phyloP scores from a whole-genome alignment of 768 basidiomycete species.

The Leccinum aurantiacum region DNA sequence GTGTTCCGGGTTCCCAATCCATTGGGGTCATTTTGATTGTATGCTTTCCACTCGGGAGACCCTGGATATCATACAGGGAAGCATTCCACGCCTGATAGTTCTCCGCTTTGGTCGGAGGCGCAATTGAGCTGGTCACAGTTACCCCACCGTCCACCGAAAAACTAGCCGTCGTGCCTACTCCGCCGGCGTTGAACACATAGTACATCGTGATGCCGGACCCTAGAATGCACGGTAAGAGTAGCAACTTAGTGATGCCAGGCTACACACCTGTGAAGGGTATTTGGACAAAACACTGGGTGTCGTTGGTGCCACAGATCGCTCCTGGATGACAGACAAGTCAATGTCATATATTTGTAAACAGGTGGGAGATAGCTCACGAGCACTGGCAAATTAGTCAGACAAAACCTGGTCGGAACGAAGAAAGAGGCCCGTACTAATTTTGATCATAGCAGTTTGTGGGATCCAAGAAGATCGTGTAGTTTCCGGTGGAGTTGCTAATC shows the following conservation, averaged over 20 bases:
- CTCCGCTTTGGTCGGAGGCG: background rate
- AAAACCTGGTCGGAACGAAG: background rate
- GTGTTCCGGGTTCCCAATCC: slow-evolving; percentile 15
- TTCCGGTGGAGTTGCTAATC: slow-evolving; percentile 21
- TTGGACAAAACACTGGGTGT: slow-evolving; percentile 15
- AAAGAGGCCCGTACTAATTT: slow-evolving; percentile 22
- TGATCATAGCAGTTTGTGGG: slow-evolving; percentile 22
- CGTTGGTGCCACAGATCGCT: slow-evolving; percentile 12
- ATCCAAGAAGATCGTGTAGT: slow-evolving; percentile 14
- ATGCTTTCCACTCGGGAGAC: slow-evolving; percentile 16
- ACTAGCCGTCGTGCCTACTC: slow-evolving; percentile 4
- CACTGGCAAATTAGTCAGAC: slow-evolving; percentile 13
- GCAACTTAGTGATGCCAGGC: no score
- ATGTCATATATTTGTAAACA: background rate
- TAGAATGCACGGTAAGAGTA: no score
- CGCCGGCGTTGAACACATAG: no score
- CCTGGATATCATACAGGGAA: slow-evolving; percentile 18
- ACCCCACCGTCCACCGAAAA: slow-evolving; percentile 19
- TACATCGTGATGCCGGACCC: no score
- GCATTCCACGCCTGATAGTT: slow-evolving; percentile 22
- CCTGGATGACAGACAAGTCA: slow-evolving; percentile 12
- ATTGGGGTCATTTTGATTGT: slow-evolving; percentile 23
- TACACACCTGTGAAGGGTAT: slow-evolving; percentile 23
- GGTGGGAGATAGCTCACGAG: slow-evolving; percentile 15
- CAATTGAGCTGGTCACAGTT: slow-evolving; percentile 4